Evolutionary conservation across 169 alveolate species (phyloP), one percentile per base, ranked within the genome.

Genomic region (Cyclospora cayetanensis): DNA sequence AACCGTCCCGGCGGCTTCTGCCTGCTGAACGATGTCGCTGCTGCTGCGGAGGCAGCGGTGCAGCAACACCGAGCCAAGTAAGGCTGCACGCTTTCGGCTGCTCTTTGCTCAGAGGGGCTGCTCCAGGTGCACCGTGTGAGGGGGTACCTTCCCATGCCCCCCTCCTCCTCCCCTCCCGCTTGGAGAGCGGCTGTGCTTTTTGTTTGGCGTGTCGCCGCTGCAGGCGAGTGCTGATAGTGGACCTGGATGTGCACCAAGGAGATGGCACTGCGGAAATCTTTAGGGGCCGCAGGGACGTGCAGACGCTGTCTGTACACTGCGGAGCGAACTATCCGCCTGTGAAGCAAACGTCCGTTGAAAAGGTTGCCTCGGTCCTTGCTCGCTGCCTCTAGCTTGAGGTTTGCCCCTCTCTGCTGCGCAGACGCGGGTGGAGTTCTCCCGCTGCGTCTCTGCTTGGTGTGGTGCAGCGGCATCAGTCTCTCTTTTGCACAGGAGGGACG

Each of bases 241-340:
- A 93, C 72, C 80, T 93, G 29, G 93, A 91, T 79, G 95, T 93
- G 2, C 94, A 93, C 66, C 94, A 93, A 82, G 94, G 93, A 11
- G 94, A 93, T 74, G 95, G 95, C 2, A 93, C 95, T 5, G 95
- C 94, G n/a, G 95, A 90, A 52, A 90, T 85, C 27, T 90, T 91
- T 77, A 63, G 52, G 35, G 77, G 74, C 83, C 63, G 27, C 60
- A 25, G 66, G n/a, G 52, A 70, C 68, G 94, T 93, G 27, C 76
- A 46, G 41, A 90, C 93, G 53, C 70, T 93, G 74, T 86, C 93
- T 80, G 31, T 93, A 35, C 95, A 93, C 92, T 93, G 95, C 90
- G 88, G 27, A 43, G 84, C 76, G 34, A 93, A 93, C 83, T 93
- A 76, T 79, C 95, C 94, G 55, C 79, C 65, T 46, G 31, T 70